Conservation (phyloP, 768 basidiomycete genomes). For the Macrolepiota albuminosa region DNA sequence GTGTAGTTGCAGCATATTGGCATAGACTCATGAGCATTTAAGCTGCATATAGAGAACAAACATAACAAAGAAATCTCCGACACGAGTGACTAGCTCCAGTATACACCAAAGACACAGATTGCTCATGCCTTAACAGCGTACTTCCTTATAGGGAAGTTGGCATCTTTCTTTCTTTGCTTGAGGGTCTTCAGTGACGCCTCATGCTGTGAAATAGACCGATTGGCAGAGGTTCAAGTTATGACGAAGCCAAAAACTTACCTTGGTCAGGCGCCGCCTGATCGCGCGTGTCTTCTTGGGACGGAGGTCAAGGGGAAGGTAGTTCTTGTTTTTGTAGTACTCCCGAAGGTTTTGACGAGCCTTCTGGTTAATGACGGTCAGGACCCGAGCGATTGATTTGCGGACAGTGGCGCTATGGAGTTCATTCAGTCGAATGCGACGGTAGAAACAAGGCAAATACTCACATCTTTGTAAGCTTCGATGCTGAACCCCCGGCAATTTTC, state of each 20-base stretch:
- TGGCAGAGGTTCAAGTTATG: neutral
- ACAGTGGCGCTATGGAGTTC: slow-evolving; percentile 66
- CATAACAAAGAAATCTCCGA: slow-evolving; percentile 15
- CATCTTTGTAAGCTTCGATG: slow-evolving; percentile 97
- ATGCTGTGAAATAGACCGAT: slow-evolving; percentile 41
- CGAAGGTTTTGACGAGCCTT: slow-evolving; percentile 96
- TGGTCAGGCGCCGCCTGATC: slow-evolving; percentile 91
- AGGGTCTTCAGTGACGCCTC: slow-evolving; percentile 84
- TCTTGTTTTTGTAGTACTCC: slow-evolving; percentile 97
- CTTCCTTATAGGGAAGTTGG: slow-evolving; percentile 90
- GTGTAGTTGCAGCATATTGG: slow-evolving; percentile 3
- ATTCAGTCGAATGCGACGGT: neutral
- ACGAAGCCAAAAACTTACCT: slow-evolving; percentile 43
- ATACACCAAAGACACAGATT: slow-evolving; percentile 6
- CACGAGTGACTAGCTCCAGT: slow-evolving; percentile 12
- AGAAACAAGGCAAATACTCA: slow-evolving; percentile 37
- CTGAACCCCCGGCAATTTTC: slow-evolving; percentile 95
- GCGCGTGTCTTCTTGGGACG: slow-evolving; percentile 98
- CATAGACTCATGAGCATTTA: slow-evolving; percentile 15
- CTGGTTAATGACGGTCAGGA: slow-evolving; percentile 97
- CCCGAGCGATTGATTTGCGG: slow-evolving; percentile 98
- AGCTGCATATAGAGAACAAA: slow-evolving; percentile 21
- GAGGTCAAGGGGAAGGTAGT: slow-evolving; percentile 94
- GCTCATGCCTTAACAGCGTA: slow-evolving; percentile 91
- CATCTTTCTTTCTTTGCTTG: slow-evolving; percentile 91